A percentile compares a stretch with the other conserved stretches of the same genome.
Evolutionary conservation across 2,329 filamentous ascomycete species (phyloP).

Genomic region (Golovinomyces cichoracearum): DNA sequence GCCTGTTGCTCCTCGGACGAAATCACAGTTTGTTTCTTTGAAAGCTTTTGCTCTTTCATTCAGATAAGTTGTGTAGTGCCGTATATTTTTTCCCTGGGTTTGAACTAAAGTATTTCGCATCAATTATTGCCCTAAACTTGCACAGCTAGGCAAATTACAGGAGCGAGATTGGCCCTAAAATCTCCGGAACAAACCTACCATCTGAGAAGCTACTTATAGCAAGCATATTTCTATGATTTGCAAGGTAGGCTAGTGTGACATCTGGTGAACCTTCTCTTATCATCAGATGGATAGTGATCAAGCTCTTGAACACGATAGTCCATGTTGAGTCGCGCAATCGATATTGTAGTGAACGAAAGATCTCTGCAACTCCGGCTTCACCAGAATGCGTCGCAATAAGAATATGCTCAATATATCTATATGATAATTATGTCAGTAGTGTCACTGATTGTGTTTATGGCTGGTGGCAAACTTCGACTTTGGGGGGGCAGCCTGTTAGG

Average conservation of each 20-base stretch:
- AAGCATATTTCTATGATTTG: conserved; percentile 57
- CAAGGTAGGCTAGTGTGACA: conserved; percentile 61
- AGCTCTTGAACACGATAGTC: conserved; percentile 97
- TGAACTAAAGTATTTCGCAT: conserved; percentile 45
- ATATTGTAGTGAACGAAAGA: conserved; percentile 75
- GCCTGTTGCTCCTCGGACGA: conserved; percentile 59
- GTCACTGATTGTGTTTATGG: background rate
- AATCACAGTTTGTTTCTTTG: conserved; percentile 65
- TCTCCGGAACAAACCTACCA: conserved; percentile 31
- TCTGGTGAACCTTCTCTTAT: conserved; percentile 82
- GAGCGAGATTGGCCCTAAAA: too few species aligned
- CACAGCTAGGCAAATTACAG: too few species aligned
- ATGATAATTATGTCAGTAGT: conserved; percentile 6
- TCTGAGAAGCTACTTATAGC: conserved; percentile 81
- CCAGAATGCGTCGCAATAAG: conserved; percentile 82
- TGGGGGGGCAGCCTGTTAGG: conserved; percentile 58
- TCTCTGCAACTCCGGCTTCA: conserved; percentile 81
- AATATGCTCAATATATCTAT: conserved; percentile 59
- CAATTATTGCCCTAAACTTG: too few species aligned
- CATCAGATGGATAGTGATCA: conserved; percentile 93
- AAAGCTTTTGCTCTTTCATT: conserved; percentile 58
- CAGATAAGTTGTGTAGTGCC: conserved; percentile 72
- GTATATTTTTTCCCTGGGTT: conserved; percentile 82
- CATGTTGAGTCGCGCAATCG: conserved; percentile 86
- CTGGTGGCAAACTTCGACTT: conserved; percentile 64